Evolutionary conservation across 1,284 basidiomycete genomes (phyloP), one percentile per base, ranked within the genome.

Genomic region (Pterulicium gracile): DNA sequence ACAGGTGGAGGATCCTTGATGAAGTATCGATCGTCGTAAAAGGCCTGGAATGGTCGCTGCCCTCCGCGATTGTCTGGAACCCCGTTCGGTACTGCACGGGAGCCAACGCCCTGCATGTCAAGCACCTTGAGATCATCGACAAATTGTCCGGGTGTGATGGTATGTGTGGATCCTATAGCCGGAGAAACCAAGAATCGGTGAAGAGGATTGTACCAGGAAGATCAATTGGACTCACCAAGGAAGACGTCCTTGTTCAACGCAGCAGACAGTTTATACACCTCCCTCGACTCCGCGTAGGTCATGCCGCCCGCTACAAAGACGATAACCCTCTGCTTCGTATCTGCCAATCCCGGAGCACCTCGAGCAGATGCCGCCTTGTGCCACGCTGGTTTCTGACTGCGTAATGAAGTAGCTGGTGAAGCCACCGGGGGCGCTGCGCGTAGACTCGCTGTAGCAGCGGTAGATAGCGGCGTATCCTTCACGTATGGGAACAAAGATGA

Each of bases 291-390:
- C 0, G 90, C 92, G 61, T 94, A 96, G 1, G 95, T 96, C 78
- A 96, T 86, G 1, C 96, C 96, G 23, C 96, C 96, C 10, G 90
- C 90, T 12, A 98, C 73, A 62, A 98, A 98, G 35, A 98, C 75
- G 44, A 99, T 69, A 18, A 96, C 61, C n/a, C 95, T 73, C 60
- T 93, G 87, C 49, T 82, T 77, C 45, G 72, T 79, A 47, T 86
- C 81, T 45, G 65, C n/a, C 4, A 39, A 13, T 7, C 36, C 63
- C 4, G 69, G 61, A 4, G 69, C 70, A 19, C 68, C 69, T 45
- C 63, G 70, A 1, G 76, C 64, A 53, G 72, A 74, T 3, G 75
- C 73, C 3, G 81, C 78, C 52, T 79, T 75, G 57, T 92, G 88
- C 90, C 91, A 94, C 47, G 78, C 83, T 3, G 90, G 89, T 60